Evolutionary conservation across 495 filamentous ascomycete species (phyloP), one percentile per base, ranked within the genome.

Genomic region (Cairneyella variabilis): DNA sequence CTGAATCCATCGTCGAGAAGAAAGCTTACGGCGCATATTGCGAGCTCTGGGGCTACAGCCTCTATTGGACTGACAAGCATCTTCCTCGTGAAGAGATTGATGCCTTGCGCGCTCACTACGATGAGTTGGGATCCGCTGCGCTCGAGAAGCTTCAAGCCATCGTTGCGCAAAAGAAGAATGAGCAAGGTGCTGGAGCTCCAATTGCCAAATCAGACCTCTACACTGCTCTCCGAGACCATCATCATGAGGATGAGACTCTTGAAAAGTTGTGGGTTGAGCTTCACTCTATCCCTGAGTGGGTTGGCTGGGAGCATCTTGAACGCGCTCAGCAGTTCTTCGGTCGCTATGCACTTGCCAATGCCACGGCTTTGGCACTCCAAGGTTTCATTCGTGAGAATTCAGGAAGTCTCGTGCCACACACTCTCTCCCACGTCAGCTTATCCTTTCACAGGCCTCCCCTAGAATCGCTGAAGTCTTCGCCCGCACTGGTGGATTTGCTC

Each of bases 401-500:
- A 3, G 76, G 82, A 43, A 85, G 83, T 61, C 72, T 82, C 32
- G 77, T 75, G 44, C 59, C 71, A 82, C 38, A 77, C 74, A 48
- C 66, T 86, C 10, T 25, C 7, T 21, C 7, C 25, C 41, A 12
- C 25, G 2, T 7, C 8, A 6, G 17, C 67, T 88, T 3, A 69
- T 86, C 27, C 82, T 80, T 14, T 82, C 82, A n/a, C 74, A 84
- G 74, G 79, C 75, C 6, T 71, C 76, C 14, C 71, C 67, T 0
- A 72, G 84, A 4, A 77, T 90, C 3, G 85, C 86, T 23, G 85
- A 91, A 61, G 88, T 86, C 0, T 73, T 91, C 2, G 71, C 82
- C 18, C 75, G 88, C n/a, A 93, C 89, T 14, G 88, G 88, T 14
- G 89, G 89, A 0, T 93, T 93, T 66, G 76, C 79, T 2, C 76